phyloP scores from a whole-genome alignment of 2,329 filamentous ascomycete species.

The Dichotomopilus funicola region DNA sequence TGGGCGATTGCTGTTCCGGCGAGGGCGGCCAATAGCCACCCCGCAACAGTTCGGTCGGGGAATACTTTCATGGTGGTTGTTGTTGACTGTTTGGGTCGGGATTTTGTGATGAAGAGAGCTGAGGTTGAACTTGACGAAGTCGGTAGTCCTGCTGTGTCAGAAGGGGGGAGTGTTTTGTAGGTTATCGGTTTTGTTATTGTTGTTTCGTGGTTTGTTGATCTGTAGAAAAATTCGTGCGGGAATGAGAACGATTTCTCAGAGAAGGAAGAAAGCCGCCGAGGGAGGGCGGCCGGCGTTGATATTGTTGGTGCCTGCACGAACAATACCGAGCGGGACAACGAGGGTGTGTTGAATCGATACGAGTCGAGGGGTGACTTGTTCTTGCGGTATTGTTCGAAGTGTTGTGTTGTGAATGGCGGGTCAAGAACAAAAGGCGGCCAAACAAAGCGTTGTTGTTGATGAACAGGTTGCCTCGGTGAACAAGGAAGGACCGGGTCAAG shows the following conservation, averaged over 20 bases:
- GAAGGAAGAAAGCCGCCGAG: neutral
- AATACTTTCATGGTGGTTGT: neutral
- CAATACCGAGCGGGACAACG: constrained; percentile 1
- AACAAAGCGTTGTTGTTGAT: neutral
- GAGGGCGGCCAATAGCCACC: constrained; percentile 29
- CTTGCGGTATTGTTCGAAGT: constrained; percentile 3
- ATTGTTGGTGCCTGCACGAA: constrained; percentile 5
- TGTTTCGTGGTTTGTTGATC: too few species aligned
- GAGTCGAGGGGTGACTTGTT: neutral
- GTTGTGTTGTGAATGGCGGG: neutral
- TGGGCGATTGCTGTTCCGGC: constrained; percentile 47
- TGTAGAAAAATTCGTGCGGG: neutral
- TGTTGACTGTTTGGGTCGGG: neutral
- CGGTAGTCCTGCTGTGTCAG: too few species aligned
- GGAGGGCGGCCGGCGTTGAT: neutral
- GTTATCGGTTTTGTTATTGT: too few species aligned
- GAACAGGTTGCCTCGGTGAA: neutral
- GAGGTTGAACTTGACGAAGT: neutral
- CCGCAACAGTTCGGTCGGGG: constrained; percentile 6
- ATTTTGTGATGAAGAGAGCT: neutral
- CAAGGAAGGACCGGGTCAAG: neutral
- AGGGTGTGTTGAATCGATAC: neutral
- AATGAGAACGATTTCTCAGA: neutral
- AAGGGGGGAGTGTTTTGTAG: too few species aligned
- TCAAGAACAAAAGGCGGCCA: neutral